Evolutionary conservation across 2,329 filamentous ascomycete genomes (phyloP).

Genomic region (Hypoxylon sp.): DNA sequence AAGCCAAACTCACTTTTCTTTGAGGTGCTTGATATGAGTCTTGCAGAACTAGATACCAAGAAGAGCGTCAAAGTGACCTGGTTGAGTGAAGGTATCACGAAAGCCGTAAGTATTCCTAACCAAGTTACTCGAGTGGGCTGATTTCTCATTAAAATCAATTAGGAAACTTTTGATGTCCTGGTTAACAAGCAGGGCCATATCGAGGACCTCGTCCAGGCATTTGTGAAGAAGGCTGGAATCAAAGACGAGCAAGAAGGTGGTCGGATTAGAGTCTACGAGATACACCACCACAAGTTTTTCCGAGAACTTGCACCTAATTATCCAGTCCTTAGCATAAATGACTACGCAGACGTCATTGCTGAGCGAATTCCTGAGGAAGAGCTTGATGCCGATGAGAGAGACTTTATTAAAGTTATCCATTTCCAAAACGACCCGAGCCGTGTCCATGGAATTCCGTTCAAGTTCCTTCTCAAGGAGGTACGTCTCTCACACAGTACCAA

Average conservation of each 20-base stretch:
- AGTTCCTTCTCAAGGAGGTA: constrained; percentile 87
- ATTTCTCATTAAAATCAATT: constrained; percentile 46
- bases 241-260: constrained; percentile 79
- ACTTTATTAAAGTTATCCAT: constrained; percentile 86
- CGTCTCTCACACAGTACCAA: constrained; percentile 50
- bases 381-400: constrained; percentile 67
- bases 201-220: constrained; percentile 79
- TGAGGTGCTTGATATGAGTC: constrained; percentile 93
- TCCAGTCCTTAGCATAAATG: constrained; percentile 84
- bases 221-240: constrained; percentile 86
- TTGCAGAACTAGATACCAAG: constrained; percentile 93
- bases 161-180: constrained; percentile 86
- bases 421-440: constrained; percentile 92
- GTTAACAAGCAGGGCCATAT: constrained; percentile 89
- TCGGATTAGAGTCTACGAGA: constrained; percentile 85
- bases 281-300: constrained; percentile 85
- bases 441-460: constrained; percentile 90
- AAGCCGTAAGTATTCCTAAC: constrained; percentile 77
- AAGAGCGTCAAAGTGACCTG: constrained; percentile 87
- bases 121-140: constrained; percentile 9
- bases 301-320: constrained; percentile 80
- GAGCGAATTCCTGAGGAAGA: constrained; percentile 85
- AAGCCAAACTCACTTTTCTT: constrained; percentile 87
- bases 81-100: constrained; percentile 90
- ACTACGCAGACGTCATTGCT: constrained; percentile 86